Conservation (phyloP, 2,329 filamentous ascomycete species). For the Fusarium nanum region DNA sequence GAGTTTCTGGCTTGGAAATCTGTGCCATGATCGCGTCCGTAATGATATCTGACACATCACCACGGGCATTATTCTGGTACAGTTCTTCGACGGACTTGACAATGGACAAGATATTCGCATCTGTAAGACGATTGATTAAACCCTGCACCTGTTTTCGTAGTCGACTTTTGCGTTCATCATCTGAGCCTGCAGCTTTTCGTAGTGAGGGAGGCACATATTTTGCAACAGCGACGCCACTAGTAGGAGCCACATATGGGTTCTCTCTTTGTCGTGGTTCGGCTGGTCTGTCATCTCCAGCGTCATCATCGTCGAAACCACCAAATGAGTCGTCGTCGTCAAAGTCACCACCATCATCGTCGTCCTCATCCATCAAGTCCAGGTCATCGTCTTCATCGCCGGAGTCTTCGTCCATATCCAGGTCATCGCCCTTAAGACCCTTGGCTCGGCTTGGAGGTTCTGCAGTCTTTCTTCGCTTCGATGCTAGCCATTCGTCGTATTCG, state of each 20-base stretch:
- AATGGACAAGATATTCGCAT: conserved; percentile 88
- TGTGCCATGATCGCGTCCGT: conserved; percentile 83
- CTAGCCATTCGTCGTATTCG: conserved; percentile 70
- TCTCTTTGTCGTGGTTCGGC: conserved; percentile 69
- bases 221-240: conserved; percentile 57
- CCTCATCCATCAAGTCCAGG: conserved; percentile 39
- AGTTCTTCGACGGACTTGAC: conserved; percentile 83
- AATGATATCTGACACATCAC: conserved; percentile 84
- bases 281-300: conserved; percentile 48
- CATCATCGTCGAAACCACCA: conserved; percentile 55
- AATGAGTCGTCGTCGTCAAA: conserved; percentile 53
- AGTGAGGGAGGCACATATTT: conserved; percentile 95
- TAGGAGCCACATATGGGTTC: conserved; percentile 89
- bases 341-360: conserved; percentile 48
- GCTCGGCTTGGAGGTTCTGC: conserved; percentile 16
- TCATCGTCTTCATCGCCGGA: conserved; percentile 40
- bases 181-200: conserved; percentile 70
- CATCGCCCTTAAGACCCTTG: conserved; percentile 39
- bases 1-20: conserved; percentile 79
- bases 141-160: conserved; percentile 87
- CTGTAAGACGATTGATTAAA: conserved; percentile 90
- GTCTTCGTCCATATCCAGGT: conserved; percentile 37
- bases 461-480: conserved; percentile 66
- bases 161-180: conserved; percentile 74
- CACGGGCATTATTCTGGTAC: conserved; percentile 86